Conservation (phyloP, 78 protist species). For the Anaeramoeba flamelloides region DNA sequence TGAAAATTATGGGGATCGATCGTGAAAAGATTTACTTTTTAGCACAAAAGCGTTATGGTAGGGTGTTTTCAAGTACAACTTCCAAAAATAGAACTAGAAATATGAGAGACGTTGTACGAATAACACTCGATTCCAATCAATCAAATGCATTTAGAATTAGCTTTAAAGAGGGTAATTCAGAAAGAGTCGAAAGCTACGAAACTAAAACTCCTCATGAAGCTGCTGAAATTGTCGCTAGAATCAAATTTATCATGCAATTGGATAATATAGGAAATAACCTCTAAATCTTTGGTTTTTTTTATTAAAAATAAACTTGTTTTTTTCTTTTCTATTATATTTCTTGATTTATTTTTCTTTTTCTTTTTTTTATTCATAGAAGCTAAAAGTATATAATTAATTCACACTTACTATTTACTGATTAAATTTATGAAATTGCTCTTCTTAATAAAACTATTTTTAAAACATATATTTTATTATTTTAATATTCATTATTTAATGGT, state of each 20-base stretch:
- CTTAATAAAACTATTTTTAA: too few species aligned
- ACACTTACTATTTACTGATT: too few species aligned
- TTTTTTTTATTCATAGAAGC: too few species aligned
- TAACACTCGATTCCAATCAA: not conserved
- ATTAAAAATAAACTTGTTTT: not conserved
- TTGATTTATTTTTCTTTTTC: too few species aligned
- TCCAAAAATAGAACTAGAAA: not conserved
- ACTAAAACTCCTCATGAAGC: not conserved
- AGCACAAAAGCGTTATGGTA: not conserved
- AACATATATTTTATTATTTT: too few species aligned
- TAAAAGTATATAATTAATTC: too few species aligned
- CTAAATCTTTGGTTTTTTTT: not conserved
- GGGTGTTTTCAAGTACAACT: too few species aligned
- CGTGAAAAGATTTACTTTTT: not conserved
- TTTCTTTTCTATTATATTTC: too few species aligned
- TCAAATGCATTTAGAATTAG: not conserved
- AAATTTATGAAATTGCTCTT: too few species aligned
- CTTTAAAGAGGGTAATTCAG: not conserved
- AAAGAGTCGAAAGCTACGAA: not conserved
- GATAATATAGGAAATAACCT: not conserved
- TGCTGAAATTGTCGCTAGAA: slow-evolving; percentile 1
- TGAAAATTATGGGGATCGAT: not conserved
- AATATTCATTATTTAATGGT: too few species aligned
- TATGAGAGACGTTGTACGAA: not conserved
- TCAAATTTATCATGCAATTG: not conserved